Evolutionary conservation across 805 yeast genomes (phyloP).

Genomic region (Nakazawaea pomicola): DNA sequence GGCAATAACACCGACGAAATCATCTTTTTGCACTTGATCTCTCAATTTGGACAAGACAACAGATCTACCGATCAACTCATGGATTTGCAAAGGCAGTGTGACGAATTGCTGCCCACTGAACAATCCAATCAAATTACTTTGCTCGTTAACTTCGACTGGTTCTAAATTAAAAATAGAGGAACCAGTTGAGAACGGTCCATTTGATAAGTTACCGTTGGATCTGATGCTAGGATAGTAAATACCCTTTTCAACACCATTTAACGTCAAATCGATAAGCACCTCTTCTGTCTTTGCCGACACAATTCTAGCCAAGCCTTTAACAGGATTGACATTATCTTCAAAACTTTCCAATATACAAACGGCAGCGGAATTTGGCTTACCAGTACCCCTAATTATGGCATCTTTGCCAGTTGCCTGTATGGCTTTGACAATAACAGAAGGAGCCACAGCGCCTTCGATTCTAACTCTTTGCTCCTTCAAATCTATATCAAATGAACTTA

Average conservation of each 20-base stretch:
- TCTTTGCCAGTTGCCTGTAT: slow-evolving; percentile 77
- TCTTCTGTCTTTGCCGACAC: slow-evolving; percentile 57
- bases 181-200: slow-evolving; percentile 70
- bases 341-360: slow-evolving; percentile 84
- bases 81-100: slow-evolving; percentile 40
- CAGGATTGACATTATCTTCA: slow-evolving; percentile 48
- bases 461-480: slow-evolving; percentile 56
- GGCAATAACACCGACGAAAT: slow-evolving; percentile 84
- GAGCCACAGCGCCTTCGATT: slow-evolving; percentile 68
- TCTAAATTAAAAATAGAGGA: slow-evolving; percentile 37
- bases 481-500: slow-evolving; percentile 51
- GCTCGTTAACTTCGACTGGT: slow-evolving; percentile 31
- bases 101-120: slow-evolving; percentile 43
- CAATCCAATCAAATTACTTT: slow-evolving; percentile 26
- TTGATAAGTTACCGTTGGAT: slow-evolving; percentile 68
- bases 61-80: slow-evolving; percentile 69
- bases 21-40: slow-evolving; percentile 35
- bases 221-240: slow-evolving; percentile 67
- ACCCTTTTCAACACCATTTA: slow-evolving; percentile 65
- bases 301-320: slow-evolving; percentile 82
- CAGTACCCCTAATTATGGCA: slow-evolving; percentile 90
- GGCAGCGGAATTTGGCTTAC: slow-evolving; percentile 82
- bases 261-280: slow-evolving; percentile 66
- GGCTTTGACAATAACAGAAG: slow-evolving; percentile 64
- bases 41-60: slow-evolving; percentile 40